Percentiles rank a stretch among this genome's conserved stretches.
Evolutionary conservation across 148 eudicot genomes (phyloP).

Genomic region (Polygonum maritimum): DNA sequence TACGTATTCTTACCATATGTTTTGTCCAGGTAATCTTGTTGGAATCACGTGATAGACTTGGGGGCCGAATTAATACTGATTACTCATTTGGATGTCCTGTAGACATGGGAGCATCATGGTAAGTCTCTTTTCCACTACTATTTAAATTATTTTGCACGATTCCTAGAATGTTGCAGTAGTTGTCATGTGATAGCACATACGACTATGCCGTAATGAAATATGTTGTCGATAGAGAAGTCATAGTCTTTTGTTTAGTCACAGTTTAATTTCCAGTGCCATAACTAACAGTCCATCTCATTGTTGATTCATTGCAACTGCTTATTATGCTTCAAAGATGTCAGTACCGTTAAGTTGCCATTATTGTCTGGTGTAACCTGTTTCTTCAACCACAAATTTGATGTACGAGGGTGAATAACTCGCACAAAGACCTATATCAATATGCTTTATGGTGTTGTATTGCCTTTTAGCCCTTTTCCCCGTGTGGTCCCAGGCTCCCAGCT

Average conservation of each 20-base stretch:
- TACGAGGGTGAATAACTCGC: background rate
- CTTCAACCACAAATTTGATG: background rate
- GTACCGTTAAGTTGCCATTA: background rate
- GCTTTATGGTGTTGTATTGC: background rate
- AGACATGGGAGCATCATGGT: constrained; percentile 99
- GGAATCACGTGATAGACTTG: constrained; percentile 96
- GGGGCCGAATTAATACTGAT: constrained; percentile 95
- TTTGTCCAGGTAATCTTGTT: constrained; percentile 62
- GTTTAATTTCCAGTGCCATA: background rate
- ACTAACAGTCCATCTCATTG: background rate
- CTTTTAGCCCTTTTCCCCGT: background rate
- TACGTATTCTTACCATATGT: background rate
- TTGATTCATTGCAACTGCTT: background rate
- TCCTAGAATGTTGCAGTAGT: background rate
- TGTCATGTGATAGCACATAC: background rate
- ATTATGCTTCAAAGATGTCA: background rate
- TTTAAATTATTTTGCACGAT: constrained; percentile 3
- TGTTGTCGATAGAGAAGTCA: background rate
- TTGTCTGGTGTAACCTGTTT: background rate
- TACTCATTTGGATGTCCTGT: constrained; percentile 96
- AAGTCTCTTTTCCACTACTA: constrained; percentile 17
- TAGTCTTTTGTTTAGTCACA: background rate
- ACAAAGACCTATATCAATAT: background rate
- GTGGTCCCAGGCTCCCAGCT: background rate
- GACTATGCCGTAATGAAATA: background rate